Base-by-base conservation (phyloP, 768 basidiomycete species). In the Pholiota molesta region DNA sequence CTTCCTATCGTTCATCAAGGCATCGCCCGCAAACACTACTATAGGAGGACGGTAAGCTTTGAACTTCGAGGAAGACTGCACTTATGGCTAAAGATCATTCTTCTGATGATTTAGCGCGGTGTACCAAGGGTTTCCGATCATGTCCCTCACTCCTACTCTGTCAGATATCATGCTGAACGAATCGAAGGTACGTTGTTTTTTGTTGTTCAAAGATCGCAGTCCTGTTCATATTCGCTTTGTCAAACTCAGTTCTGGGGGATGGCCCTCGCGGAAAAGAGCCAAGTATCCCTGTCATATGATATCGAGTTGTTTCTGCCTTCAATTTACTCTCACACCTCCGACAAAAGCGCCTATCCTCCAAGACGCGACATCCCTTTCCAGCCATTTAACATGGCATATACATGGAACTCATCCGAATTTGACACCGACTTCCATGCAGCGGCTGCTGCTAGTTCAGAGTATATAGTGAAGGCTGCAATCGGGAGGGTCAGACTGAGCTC, bases 231-330 rank as follows among this genome's bases (percentile, higher is more conserved):
- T 49, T 49, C 23, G 42, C 7, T 1, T 26, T 5, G 11, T 35
- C 39, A 21, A 28, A 19, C 4, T 9, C 21, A 86, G 82, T 80
- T 80, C 69, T 84, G 81, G 81, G 81, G 84, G 17, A 59, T 62
- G 5, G 57, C 56, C 0, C 71, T 78, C 10, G 67, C 65, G 16
- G 63, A 45, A 16, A 61, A 59, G 29, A 74, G 31, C 62, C 77
- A 26, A 63, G 73, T 19, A 69, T 69, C 9, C 45, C 64, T 81
- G 52, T 79, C 78, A 0, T 85, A 86, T 67, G 79, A 77, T 52
- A 76, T 83, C 47, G 84, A 88, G 60, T 83, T 83, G 0, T 80
- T 86, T 75, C 73, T 84, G 1, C 70, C 81, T 1, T 59, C 66
- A 52, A 59, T 80, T 55, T 79, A 79, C 62, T 71, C 72, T 6